Conservation (phyloP, 2,329 filamentous ascomycete genomes). For the Fusarium cicatricum region DNA sequence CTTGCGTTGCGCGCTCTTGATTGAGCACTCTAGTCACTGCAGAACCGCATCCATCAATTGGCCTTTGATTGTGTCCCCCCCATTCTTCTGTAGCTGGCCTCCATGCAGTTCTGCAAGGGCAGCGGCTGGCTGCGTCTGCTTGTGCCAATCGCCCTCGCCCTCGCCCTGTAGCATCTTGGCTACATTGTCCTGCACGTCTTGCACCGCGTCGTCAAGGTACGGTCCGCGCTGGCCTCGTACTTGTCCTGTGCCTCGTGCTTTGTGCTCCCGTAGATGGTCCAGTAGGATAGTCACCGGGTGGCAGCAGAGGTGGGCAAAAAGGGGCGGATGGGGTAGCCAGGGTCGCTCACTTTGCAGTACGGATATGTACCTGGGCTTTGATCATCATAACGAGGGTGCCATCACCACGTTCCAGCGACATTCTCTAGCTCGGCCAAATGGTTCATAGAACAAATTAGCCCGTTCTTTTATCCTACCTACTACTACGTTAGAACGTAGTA, state of each 20-base stretch:
- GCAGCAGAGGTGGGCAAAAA: conserved; percentile 32
- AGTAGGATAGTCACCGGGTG: no score
- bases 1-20: conserved; percentile 11
- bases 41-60: conserved; percentile 17
- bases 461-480: conserved; percentile 15
- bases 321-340: conserved; percentile 32
- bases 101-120: conserved; percentile 37
- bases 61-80: conserved; percentile 7
- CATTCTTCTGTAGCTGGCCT: conserved; percentile 28
- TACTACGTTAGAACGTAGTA: no score
- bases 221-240: conserved; percentile 9
- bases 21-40: not conserved
- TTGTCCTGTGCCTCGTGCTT: conserved; percentile 20
- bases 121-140: conserved; percentile 40
- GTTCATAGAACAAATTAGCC: conserved; percentile 22
- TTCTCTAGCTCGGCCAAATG: conserved; percentile 3
- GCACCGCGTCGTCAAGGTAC: conserved; percentile 17
- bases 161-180: conserved; percentile 31
- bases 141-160: conserved; percentile 32
- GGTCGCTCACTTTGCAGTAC: no score
- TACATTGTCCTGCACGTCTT: conserved; percentile 28
- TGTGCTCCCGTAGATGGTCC: conserved; percentile 19
- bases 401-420: no score
- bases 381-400: no score
- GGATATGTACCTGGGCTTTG: no score